Evolutionary conservation across 2,329 filamentous ascomycete species (phyloP), one percentile per base, ranked within the genome.

Genomic region (Talaromyces sp.): DNA sequence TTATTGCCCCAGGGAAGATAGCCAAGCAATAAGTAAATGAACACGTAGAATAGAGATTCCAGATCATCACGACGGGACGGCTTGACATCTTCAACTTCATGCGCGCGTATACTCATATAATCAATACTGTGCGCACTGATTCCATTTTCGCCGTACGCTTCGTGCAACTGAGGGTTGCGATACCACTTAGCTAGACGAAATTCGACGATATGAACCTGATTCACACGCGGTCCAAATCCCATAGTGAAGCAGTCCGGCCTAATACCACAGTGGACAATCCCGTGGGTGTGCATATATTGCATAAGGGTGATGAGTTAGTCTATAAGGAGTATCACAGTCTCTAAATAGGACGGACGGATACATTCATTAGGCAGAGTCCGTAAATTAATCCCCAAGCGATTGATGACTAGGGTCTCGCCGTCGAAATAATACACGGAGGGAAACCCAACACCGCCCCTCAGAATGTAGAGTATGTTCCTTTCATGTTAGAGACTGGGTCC

Each of bases 81-180:
- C 83, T 98, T 94, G 73, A 98, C 94, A 80, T 95, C 95, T 78
- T 98, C 83, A 78, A n/a, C n/a, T n/a, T n/a, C n/a, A n/a, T 98
- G 95, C 67, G 95, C 98, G 85, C 98, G 98, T 85, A 99, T 98
- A 68, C 91, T 96, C 68, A 95, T 95, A 82, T 98, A 99, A 79
- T 95, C 94, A 74, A 95, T 95, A 74, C 95, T 99, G 79, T 95
- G 95, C 62, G 95, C 98, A 81, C 98, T 98, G 98, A n/a, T n/a
- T 91, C 98, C 98, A 90, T 98, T 98, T 92, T 98, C 95, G 83
- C 95, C 90, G n/a, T n/a, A n/a, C n/a, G n/a, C n/a, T n/a, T n/a
- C n/a, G n/a, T n/a, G n/a, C n/a, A n/a, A n/a, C n/a, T 98, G 98
- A 67, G 95, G 95, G 85, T 98, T 95, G 71, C 95, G 90, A 85